A percentile compares a stretch with the other conserved stretches of the same genome.
phyloP scores from a whole-genome alignment of 148 eudicot species.

The Chenopodium formosanum region DNA sequence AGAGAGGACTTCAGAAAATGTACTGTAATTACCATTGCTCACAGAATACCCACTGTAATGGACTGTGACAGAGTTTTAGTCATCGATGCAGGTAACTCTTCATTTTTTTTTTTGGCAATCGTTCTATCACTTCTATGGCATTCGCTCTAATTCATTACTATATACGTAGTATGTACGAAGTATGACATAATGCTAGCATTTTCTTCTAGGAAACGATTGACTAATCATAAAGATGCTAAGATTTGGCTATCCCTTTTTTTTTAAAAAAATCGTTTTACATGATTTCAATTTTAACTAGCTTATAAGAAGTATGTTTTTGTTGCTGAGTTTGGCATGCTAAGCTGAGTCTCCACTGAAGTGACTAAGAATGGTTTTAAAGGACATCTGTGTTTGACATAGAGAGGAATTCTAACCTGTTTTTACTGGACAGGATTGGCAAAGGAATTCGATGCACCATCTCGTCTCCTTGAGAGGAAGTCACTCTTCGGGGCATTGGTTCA shows the following conservation, averaged over 20 bases:
- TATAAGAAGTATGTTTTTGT: not conserved
- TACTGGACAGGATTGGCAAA: conserved; percentile 25
- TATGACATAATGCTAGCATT: not conserved
- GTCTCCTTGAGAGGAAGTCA: conserved; percentile 30
- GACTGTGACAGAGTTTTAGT: conserved; percentile 33
- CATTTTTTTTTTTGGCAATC: not conserved
- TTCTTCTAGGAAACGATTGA: not conserved
- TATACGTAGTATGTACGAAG: not conserved
- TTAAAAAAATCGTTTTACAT: too few species aligned
- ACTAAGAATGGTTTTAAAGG: not conserved
- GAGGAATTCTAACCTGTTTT: not conserved
- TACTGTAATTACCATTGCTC: conserved; percentile 34
- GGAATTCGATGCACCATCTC: conserved; percentile 31
- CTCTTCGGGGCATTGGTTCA: conserved; percentile 32
- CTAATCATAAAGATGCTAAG: too few species aligned
- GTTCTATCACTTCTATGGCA: not conserved
- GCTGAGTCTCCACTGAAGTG: not conserved
- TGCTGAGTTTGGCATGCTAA: not conserved
- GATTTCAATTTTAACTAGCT: not conserved
- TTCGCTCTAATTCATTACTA: not conserved
- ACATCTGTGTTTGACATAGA: not conserved
- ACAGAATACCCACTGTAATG: conserved; percentile 37
- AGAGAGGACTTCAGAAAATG: conserved; percentile 27
- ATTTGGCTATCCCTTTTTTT: too few species aligned
- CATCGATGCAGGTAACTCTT: conserved; percentile 28